Evolutionary conservation across 1,284 basidiomycete genomes (phyloP), one percentile per base, ranked within the genome.

Genomic region (Taiwanofungus camphoratus): DNA sequence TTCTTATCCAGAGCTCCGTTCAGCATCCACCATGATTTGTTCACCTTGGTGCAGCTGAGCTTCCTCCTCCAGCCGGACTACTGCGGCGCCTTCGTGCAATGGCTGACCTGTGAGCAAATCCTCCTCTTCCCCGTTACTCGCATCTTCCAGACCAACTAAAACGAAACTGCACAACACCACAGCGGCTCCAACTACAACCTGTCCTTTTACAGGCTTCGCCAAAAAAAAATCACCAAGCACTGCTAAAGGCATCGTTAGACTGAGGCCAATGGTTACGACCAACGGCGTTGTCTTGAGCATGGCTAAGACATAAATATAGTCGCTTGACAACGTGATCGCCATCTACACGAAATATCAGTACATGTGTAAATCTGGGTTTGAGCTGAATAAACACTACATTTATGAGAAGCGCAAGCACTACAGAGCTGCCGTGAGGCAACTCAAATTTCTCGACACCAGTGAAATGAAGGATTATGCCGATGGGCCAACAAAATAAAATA

Each of bases 251-350:
- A 98, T 96, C 0, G 96, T 98, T n/a, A 99, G 74, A 44, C 87
- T 92, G 15, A 99, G 74, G 13, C 96, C 95, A 46, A 99, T 74
- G 1, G 95, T 99, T 11, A 92, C 93, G 18, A 95, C 87, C 31
- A 92, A 69, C 1, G 91, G 95, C 3, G 93, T 95, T 2, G 94
- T 97, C 71, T 96, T 97, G 50, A 99, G 78, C 93, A 98, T 97
- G 4, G 95, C 91, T 6, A 87, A 60, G 23, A 93, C 83, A 62
- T 93, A 94, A 39, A 94, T 65, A 59, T 87, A 94, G 64, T 95
- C 92, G 50, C 85, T 89, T 3, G 78, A 82, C 22, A 89, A 66
- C 1, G 91, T 93, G 58, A 95, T 90, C 32, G 69, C 68, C 90
- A 93, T 95, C 87, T 88, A 52, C 24, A 36, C n/a, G 16, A 29